Percentiles rank a stretch among this genome's conserved stretches.
phyloP scores from a whole-genome alignment of 192 early-diverging fungal species.

The Coemansia sp. region DNA sequence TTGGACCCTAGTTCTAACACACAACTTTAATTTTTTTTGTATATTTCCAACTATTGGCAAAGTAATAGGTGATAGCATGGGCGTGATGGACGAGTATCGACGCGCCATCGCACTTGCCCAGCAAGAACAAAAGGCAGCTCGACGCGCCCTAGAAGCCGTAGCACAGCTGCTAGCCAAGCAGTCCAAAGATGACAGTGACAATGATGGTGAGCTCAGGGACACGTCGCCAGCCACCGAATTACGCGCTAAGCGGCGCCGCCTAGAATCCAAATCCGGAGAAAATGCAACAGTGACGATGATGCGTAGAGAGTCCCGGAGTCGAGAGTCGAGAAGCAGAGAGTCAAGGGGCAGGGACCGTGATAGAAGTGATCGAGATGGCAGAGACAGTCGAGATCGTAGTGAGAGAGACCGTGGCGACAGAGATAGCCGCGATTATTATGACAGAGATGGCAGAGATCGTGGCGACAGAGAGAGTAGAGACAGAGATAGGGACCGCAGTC shows the following conservation, averaged over 20 bases:
- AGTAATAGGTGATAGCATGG: background rate
- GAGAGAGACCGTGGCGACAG: slow-evolving; percentile 11
- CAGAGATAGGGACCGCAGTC: slow-evolving; percentile 12
- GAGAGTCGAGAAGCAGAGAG: slow-evolving; percentile 6
- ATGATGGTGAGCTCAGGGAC: slow-evolving; percentile 5
- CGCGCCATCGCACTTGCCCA: slow-evolving; percentile 13
- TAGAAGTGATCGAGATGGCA: background rate
- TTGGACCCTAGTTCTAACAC: background rate
- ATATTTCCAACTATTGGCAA: background rate
- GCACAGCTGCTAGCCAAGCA: slow-evolving; percentile 19
- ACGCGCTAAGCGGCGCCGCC: slow-evolving; percentile 16
- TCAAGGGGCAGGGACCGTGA: slow-evolving; percentile 5
- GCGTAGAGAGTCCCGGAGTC: slow-evolving; percentile 20
- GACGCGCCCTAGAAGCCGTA: slow-evolving; percentile 27
- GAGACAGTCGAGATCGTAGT: slow-evolving; percentile 4
- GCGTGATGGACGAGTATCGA: slow-evolving; percentile 8
- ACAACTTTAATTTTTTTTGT: background rate
- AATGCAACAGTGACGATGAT: background rate
- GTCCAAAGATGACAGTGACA: background rate
- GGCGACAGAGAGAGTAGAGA: slow-evolving; percentile 13
- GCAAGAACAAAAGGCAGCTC: slow-evolving; percentile 34
- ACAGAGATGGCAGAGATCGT: background rate
- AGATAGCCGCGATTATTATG: slow-evolving; percentile 3
- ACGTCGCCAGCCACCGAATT: background rate
- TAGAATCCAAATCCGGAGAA: slow-evolving; percentile 6